Evolutionary conservation across 2,329 filamentous ascomycete species (phyloP).

Genomic region (Cephalotrichum gorgonifer): DNA sequence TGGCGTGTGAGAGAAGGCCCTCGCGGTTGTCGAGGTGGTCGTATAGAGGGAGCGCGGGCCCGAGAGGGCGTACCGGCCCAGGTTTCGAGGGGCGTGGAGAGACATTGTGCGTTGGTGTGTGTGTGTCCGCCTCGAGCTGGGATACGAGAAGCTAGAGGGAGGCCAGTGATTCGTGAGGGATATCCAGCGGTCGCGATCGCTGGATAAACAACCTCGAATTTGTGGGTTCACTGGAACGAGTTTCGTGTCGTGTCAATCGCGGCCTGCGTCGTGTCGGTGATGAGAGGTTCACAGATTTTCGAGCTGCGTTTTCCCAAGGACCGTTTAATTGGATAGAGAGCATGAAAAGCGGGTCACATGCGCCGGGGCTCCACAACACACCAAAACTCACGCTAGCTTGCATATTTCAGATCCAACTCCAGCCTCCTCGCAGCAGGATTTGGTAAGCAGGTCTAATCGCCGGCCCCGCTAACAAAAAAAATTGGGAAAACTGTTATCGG

Average conservation of each 20-base stretch:
- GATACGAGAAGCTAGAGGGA: not conserved
- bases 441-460: too few relatives aligned
- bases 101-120: slow-evolving; percentile 18
- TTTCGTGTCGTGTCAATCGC: not conserved
- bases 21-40: slow-evolving; percentile 34
- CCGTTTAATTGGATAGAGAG: not conserved
- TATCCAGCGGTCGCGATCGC: not conserved
- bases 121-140: not conserved
- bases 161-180: not conserved
- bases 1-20: slow-evolving; percentile 15
- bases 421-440: too few relatives aligned
- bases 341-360: too few relatives aligned
- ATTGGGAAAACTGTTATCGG: too few relatives aligned
- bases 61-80: slow-evolving; percentile 13
- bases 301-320: not conserved
- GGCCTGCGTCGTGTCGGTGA: not conserved
- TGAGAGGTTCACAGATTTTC: slow-evolving; percentile 1
- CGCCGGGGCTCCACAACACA: not conserved
- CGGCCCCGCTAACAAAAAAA: too few relatives aligned
- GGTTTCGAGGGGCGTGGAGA: slow-evolving; percentile 13
- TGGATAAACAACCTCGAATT: not conserved
- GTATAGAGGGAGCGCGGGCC: slow-evolving; percentile 19
- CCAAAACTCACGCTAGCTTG: not conserved
- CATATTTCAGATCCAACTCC: not conserved
- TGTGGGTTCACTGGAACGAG: not conserved